Evolutionary conservation across 441 rosid species (phyloP).

Genomic region (Geranium incanum): DNA sequence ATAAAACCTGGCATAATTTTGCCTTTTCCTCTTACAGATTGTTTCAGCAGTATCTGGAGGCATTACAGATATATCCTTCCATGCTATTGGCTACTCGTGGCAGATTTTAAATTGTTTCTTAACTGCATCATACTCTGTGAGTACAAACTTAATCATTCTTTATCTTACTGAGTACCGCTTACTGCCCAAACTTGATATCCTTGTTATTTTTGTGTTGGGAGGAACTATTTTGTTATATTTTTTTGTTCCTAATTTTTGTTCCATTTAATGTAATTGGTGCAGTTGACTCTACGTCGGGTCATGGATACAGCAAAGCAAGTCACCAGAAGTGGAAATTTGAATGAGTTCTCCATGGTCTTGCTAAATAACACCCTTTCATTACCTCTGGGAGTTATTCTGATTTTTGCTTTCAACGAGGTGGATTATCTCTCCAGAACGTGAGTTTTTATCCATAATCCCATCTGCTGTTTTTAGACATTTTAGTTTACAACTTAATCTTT

Average conservation of each 20-base stretch:
- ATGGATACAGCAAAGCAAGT: constrained; percentile 97
- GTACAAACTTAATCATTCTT: constrained; percentile 22
- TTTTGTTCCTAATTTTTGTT: constrained; percentile 4
- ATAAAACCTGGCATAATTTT: constrained; percentile 11
- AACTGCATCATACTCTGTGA: constrained; percentile 91
- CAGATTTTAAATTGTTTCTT: constrained; percentile 82
- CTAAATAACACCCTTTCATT: constrained; percentile 86
- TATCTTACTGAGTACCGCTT: neutral
- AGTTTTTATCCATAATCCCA: constrained; percentile 24
- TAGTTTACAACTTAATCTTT: neutral
- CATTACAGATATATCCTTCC: constrained; percentile 81
- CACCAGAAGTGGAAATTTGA: constrained; percentile 82
- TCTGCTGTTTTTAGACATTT: neutral
- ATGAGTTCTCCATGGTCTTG: constrained; percentile 93
- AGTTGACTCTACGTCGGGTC: constrained; percentile 82
- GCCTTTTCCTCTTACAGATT: constrained; percentile 45
- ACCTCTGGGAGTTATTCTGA: constrained; percentile 75
- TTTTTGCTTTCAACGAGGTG: constrained; percentile 69
- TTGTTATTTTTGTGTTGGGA: neutral
- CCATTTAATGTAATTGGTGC: constrained; percentile 29
- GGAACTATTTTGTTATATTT: neutral
- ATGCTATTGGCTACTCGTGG: constrained; percentile 89
- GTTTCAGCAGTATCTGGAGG: constrained; percentile 97
- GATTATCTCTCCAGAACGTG: constrained; percentile 76
- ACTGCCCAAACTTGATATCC: neutral